Evolutionary conservation across 2,329 filamentous ascomycete genomes (phyloP), one percentile per base, ranked within the genome.

Genomic region (Elsinoe australis): DNA sequence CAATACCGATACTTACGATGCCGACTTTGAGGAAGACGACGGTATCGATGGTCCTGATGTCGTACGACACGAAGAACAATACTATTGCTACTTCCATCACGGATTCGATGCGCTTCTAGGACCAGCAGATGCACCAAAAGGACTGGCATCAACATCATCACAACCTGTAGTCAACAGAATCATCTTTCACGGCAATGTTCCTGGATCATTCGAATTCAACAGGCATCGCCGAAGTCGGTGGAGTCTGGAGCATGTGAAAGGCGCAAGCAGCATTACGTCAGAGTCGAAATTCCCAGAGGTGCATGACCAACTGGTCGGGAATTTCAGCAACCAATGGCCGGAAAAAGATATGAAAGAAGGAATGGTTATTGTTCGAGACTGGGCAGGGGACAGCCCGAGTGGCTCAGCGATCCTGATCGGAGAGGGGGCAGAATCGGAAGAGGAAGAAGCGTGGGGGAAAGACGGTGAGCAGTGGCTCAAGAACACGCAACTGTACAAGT

Each of bases 21-120:
- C 67, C 49, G 69, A 71, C 52, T 70, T 71, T 45, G 70, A 70
- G 15, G 61, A 63, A 5, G 71, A 73, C 24, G 62, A 66, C 51
- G 57, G 58, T 22, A 57, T 55, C 1, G 59, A 73, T 26, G 72
- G 76, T 17, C 76, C 76, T 50, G 75, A 70, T 2, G 62, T 79
- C 12, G 75, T 79, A 34, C 80, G 80, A 45, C 64, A 66, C 1
- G 76, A 80, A 3, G 87, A 94, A 61, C 67, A 71, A 29, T 98
- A 96, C 63, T 95, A 92, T 67, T 96, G 96, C 64, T 98, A 98
- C 64, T 98, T 95, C 62, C 84, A 90, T 55, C 82, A 95, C 53
- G 92, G 92, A 1, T 94, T 98, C 60, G 92, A 98, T 64, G 78
- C 95, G 7, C 74, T 96, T 4, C 78, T 98, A n/a, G 94, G 90